A percentile compares a stretch with the other conserved stretches of the same genome.
These are phyloP conservation scores for Leucosporidium creatinivorum DNA, from an alignment of 768 basidiomycete species.

Conservation along the genomic window DNA sequence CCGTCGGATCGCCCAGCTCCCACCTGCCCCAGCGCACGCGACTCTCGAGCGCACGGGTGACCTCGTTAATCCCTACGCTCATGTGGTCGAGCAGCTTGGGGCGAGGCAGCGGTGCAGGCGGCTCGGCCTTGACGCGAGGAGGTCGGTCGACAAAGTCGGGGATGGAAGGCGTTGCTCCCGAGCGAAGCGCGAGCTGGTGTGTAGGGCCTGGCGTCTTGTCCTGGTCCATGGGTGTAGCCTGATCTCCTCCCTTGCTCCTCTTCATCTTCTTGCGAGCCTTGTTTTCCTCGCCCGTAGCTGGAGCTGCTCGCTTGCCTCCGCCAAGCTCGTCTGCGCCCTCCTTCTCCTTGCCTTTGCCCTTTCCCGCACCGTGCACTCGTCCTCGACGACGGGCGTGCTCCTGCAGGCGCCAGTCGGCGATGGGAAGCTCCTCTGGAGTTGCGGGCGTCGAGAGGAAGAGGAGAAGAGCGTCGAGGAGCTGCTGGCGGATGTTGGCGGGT, in stretches of 20 bases:
- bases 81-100: conserved; percentile 50
- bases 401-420: conserved; percentile 22
- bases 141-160: too few species aligned
- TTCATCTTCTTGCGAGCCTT: background rate
- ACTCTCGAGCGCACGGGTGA: conserved; percentile 63
- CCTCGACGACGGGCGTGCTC: conserved; percentile 15
- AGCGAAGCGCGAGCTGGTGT: too few species aligned
- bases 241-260: background rate
- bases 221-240: background rate
- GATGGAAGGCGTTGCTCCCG: too few species aligned
- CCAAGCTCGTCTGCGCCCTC: background rate
- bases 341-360: background rate
- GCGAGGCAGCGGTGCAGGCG: conserved; percentile 33
- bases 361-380: background rate
- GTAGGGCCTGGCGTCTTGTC: background rate
- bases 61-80: conserved; percentile 66
- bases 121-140: background rate
- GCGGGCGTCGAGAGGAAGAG: background rate
- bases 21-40: conserved; percentile 45
- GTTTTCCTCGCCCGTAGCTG: background rate
- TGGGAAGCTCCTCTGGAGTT: background rate
- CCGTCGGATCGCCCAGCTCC: conserved; percentile 24
- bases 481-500: conserved; percentile 6
- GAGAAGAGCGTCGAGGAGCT: conserved; percentile 21
- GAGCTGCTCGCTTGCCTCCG: background rate